Evolutionary conservation across 305 asterid species (phyloP).

Genomic region (Salvia sclarea): DNA sequence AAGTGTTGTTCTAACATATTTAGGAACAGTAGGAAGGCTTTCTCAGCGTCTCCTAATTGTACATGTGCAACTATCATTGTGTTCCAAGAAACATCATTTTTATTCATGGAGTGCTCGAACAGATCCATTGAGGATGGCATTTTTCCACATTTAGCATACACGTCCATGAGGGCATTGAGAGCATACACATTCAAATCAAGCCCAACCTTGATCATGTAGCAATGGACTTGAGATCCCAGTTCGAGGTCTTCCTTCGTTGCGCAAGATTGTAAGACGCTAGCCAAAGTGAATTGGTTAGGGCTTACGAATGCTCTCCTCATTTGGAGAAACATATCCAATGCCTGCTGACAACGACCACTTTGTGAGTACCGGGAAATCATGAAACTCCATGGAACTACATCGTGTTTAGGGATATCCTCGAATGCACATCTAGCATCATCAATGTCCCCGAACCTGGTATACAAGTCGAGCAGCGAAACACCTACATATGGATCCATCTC

Average conservation of each 20-base stretch:
- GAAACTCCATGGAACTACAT: conserved; percentile 91
- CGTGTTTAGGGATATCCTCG: conserved; percentile 72
- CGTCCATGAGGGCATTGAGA: conserved; percentile 85
- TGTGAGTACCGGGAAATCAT: conserved; percentile 89
- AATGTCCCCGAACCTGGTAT: conserved; percentile 63
- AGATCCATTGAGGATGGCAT: conserved; percentile 57
- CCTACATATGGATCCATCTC: conserved; percentile 78
- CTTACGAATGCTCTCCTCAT: conserved; percentile 57
- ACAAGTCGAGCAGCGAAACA: conserved; percentile 79
- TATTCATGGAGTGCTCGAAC: conserved; percentile 51
- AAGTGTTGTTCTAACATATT: conserved; percentile 61
- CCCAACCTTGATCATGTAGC: conserved; percentile 59
- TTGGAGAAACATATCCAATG: conserved; percentile 57
- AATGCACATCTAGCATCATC: conserved; percentile 67
- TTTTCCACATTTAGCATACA: conserved; percentile 78
- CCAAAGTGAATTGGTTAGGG: conserved; percentile 86
- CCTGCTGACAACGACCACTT: conserved; percentile 62
- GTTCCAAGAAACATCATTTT: conserved; percentile 87
- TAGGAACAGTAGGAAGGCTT: conserved; percentile 57
- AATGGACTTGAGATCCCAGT: conserved; percentile 75
- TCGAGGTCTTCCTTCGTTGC: conserved; percentile 53
- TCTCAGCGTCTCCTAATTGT: conserved; percentile 67
- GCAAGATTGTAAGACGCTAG: conserved; percentile 89
- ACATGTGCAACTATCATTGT: conserved; percentile 79
- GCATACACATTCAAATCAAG: conserved; percentile 64